These are phyloP conservation scores for Pelagomonas calceolata DNA, from an alignment of 108 stramenopile genomes.

Conservation along the genomic window DNA sequence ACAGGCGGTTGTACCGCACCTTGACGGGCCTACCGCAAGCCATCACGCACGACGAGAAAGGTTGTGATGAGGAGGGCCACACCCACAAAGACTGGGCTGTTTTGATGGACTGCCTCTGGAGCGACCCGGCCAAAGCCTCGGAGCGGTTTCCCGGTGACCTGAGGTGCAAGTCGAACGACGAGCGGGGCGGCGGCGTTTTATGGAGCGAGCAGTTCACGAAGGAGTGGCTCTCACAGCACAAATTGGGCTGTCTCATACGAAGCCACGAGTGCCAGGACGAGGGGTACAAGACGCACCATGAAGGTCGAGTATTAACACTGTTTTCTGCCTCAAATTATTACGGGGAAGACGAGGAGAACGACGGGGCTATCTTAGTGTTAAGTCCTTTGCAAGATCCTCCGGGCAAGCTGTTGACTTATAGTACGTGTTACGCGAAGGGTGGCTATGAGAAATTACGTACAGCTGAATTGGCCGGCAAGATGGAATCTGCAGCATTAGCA, in stretches of 20 bases:
- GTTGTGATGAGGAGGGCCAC: constrained; percentile 30
- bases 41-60: constrained; percentile 17
- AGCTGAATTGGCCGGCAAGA: not conserved
- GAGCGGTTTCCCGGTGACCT: constrained; percentile 8
- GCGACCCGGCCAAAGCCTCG: constrained; percentile 27
- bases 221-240: constrained; percentile 41
- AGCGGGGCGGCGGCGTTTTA: constrained; percentile 47
- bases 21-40: not conserved
- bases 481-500: not conserved
- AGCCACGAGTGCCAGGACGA: constrained; percentile 53
- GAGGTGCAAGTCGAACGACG: constrained; percentile 32
- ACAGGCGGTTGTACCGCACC: not conserved
- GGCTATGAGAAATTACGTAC: not conserved
- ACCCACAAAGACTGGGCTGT: not conserved
- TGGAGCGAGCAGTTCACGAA: constrained; percentile 48
- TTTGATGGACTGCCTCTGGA: constrained; percentile 29
- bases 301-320: constrained; percentile 42
- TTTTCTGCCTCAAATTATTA: constrained; percentile 53
- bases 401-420: not conserved
- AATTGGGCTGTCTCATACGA: constrained; percentile 39
- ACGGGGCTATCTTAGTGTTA: constrained; percentile 20
- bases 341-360: constrained; percentile 36
- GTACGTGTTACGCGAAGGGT: not conserved
- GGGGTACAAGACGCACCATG: constrained; percentile 40
- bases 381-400: constrained; percentile 3